phyloP scores from a whole-genome alignment of 177 flowering plant species.

The Vitis hybrid region DNA sequence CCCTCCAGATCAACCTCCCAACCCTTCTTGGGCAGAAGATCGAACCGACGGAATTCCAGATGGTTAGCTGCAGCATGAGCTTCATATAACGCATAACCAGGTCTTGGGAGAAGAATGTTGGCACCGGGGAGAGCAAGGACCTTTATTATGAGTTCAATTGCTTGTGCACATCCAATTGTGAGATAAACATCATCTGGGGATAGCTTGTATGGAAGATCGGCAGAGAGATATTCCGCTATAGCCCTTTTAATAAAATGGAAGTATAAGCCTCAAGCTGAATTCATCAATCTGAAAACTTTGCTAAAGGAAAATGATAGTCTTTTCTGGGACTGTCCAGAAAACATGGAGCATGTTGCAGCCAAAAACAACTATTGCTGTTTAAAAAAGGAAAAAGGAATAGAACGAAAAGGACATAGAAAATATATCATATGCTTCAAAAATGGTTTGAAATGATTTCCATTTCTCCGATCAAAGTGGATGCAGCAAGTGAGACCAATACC shows the following conservation, averaged over 20 bases:
- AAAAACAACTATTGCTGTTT: too few relatives aligned
- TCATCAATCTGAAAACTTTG: background rate
- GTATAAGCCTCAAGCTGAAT: background rate
- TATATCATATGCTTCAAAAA: too few relatives aligned
- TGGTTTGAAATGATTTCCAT: too few relatives aligned
- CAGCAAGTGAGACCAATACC: too few relatives aligned
- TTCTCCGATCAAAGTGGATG: too few relatives aligned
- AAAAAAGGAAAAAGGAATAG: too few relatives aligned
- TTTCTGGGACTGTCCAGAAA: too few relatives aligned
- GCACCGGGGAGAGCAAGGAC: conserved; percentile 41
- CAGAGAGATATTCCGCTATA: conserved; percentile 35
- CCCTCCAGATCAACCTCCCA: conserved; percentile 34
- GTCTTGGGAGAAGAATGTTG: conserved; percentile 50
- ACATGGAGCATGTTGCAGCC: too few relatives aligned
- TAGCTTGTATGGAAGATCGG: conserved; percentile 40
- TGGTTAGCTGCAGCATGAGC: conserved; percentile 20
- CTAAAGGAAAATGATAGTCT: too few relatives aligned
- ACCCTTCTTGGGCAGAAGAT: conserved; percentile 36
- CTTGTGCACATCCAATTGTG: conserved; percentile 41
- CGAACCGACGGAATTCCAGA: conserved; percentile 39
- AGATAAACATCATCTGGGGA: conserved; percentile 38
- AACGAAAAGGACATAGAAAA: too few relatives aligned
- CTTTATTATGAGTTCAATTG: conserved; percentile 34
- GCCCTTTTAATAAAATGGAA: conserved; percentile 26
- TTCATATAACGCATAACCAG: conserved; percentile 48